Evolutionary conservation across 2,329 filamentous ascomycete genomes (phyloP), one percentile per base, ranked within the genome.

Genomic region (Allantophomopsis cytisporea): DNA sequence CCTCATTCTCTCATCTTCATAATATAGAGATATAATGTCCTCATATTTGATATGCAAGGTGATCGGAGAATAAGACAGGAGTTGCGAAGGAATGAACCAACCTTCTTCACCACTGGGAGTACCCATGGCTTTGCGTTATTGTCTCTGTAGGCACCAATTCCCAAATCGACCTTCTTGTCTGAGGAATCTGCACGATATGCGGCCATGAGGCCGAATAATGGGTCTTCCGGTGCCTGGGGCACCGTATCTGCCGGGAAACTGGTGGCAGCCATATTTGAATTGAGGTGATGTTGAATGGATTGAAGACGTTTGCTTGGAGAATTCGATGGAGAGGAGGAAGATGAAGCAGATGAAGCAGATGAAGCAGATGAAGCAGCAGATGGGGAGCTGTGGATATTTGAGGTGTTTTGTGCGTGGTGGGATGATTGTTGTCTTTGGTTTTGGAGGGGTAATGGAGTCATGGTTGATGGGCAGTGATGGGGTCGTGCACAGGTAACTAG

Each of bases 121-220:
- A 98, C 79, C 91, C 91, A 98, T 3, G 91, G 91, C 68, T 96
- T 96, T 45, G 87, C 89, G 57, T 88, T 82, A 65, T 96, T 72
- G 56, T 94, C 91, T 58, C 91, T 75, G 65, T 98, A 98, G 43
- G 91, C 91, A 51, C 91, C 91, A 65, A 96, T 78, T 42, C 76
- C 76, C 62, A 98, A 64, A 64, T 98, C 91, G 49, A 98, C 83
- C 67, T 98, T 98, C 61, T 84, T 76, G 42, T 70, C 62, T 60
- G 68, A 71, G 44, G 73, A 64, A 57, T 98, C 91, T 46, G 82
- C 83, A 55, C 78, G 78, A 69, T 80, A 98, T 45, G 85, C 87
- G 46, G 82, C 76, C 74, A 89, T 87, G 53, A 98, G 68, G 42
- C 89, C 88, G 58, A 98, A 98, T 57, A 98, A 76, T 48, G 89